Evolutionary conservation across 1,284 basidiomycete species (phyloP), one percentile per base, ranked within the genome.

Genomic region (Agroathelia rolfsii): DNA sequence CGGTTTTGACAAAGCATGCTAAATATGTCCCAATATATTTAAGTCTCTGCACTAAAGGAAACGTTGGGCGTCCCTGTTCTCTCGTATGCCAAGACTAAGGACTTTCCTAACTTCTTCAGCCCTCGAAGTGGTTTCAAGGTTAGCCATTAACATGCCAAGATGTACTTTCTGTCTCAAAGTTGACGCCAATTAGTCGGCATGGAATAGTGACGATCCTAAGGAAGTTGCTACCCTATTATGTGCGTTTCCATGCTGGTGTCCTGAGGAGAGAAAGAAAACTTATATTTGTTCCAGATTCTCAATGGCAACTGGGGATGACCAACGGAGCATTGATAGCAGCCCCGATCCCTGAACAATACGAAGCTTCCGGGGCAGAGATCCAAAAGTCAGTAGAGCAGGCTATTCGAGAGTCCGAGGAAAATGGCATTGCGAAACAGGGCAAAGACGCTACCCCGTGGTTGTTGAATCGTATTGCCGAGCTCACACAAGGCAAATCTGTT

Each of bases 361-460:
- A 88, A 46, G 58, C 62, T 2, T 61, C 65, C 10, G 90, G 92
- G 3, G 60, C 64, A 30, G 48, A 59, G 24, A 76, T 98, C 10
- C 92, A 97, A 56, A 51, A 63, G 16, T 76, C 80, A 0, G 87
- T 97, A 3, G 82, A 95, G 40, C 77, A 76, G 48, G 94, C 95
- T 3, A 72, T 98, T 0, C 52, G 55, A 13, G 94, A 98, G 55
- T 83, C 85, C 6, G 77, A 87, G 41, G 69, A 73, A 42, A 81
- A 80, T 43, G 90, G 92, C 0, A 66, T 96, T 30, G 82, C 74
- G 48, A 79, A 69, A 44, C 62, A 66, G 9, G 95, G 95, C 5
- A 97, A 96, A 50, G 84, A 90, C 41, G 92, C 76, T 7, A 98
- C 95, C 1, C 95, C 95, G 3, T 98, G 94, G 94, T 65, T 99